Evolutionary conservation across 1,284 basidiomycete species (phyloP).

Genomic region (Pyrrhoderma lamaoense): DNA sequence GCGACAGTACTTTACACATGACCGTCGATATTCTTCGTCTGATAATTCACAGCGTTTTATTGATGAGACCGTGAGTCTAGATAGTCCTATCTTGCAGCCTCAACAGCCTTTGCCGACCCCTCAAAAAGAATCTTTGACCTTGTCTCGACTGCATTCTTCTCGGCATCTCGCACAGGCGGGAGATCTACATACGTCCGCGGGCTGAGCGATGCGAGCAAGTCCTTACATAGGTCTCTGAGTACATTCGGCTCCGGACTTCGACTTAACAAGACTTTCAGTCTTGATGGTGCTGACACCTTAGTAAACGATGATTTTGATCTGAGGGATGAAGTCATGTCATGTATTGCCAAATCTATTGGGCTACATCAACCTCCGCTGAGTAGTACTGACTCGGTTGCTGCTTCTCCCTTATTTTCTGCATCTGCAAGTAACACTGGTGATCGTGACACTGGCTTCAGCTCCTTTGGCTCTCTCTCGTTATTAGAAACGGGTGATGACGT

Average conservation of each 20-base stretch:
- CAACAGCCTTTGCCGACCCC: slow-evolving; percentile 24
- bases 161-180: slow-evolving; percentile 59
- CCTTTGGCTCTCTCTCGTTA: slow-evolving; percentile 80
- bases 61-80: slow-evolving; percentile 8
- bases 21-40: slow-evolving; percentile 3
- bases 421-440: slow-evolving; percentile 32
- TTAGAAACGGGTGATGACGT: slow-evolving; percentile 68
- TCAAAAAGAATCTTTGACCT: background rate
- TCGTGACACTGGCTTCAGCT: slow-evolving; percentile 45
- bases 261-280: slow-evolving; percentile 9
- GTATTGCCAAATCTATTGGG: slow-evolving; percentile 96
- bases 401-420: slow-evolving; percentile 55
- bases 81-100: slow-evolving; percentile 6
- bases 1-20: slow-evolving; percentile 46
- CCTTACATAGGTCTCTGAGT: slow-evolving; percentile 42
- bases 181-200: slow-evolving; percentile 52
- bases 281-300: slow-evolving; percentile 15
- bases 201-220: slow-evolving; percentile 39
- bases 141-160: slow-evolving; percentile 28
- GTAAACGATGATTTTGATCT: slow-evolving; percentile 72
- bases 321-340: slow-evolving; percentile 91
- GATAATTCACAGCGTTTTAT: background rate
- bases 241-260: background rate
- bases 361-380: slow-evolving; percentile 80
- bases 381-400: slow-evolving; percentile 53